Evolutionary conservation across 2,329 filamentous ascomycete species (phyloP).

Genomic region (Pseudogymnoascus sp.): DNA sequence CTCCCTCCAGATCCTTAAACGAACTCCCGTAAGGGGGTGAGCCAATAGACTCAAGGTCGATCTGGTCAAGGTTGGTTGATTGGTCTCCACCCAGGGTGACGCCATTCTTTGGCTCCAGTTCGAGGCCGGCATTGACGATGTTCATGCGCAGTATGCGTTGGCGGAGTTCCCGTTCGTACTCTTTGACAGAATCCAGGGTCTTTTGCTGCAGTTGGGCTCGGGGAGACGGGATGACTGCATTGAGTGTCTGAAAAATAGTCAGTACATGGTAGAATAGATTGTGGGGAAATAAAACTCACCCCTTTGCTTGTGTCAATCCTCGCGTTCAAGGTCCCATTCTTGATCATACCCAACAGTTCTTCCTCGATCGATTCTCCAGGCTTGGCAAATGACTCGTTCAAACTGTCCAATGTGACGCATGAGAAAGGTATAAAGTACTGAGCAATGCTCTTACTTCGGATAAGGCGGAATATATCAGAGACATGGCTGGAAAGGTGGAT

Average conservation of each 20-base stretch:
- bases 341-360: slow-evolving; percentile 75
- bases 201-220: slow-evolving; percentile 63
- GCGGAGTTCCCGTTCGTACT: slow-evolving; percentile 67
- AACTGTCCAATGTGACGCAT: slow-evolving; percentile 69
- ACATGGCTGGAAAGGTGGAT: slow-evolving; percentile 75
- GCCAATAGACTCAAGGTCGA: slow-evolving; percentile 2
- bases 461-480: slow-evolving; percentile 58
- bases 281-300: slow-evolving; percentile 34
- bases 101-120: slow-evolving; percentile 42
- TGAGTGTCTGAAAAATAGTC: slow-evolving; percentile 49
- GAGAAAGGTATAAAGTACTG: slow-evolving; percentile 91
- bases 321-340: slow-evolving; percentile 61
- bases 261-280: slow-evolving; percentile 13
- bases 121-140: slow-evolving; percentile 65
- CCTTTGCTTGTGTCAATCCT: slow-evolving; percentile 78
- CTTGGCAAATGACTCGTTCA: slow-evolving; percentile 68
- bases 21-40: background rate
- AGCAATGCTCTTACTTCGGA: slow-evolving; percentile 85
- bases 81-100: background rate
- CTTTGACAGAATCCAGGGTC: slow-evolving; percentile 58
- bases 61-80: background rate
- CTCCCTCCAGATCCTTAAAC: slow-evolving; percentile 5
- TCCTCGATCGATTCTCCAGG: slow-evolving; percentile 56
- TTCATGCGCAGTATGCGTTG: slow-evolving; percentile 73
- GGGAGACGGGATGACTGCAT: slow-evolving; percentile 59